Base-by-base conservation (phyloP, 2,329 filamentous ascomycete species). In the Neobulgaria alba region DNA sequence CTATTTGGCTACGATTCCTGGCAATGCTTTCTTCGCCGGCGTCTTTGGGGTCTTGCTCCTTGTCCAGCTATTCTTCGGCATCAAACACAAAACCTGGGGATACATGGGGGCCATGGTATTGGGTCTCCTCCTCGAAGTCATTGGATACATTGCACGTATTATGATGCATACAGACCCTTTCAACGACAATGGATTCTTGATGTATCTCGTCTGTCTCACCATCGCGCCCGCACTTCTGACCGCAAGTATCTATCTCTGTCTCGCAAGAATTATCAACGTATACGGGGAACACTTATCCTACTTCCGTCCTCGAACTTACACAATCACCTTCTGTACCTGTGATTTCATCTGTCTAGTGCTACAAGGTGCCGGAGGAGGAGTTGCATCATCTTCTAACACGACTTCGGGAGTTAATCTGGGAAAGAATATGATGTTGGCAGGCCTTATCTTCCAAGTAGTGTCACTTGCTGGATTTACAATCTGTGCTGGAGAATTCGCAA, bases 321-420 rank as follows among this genome's bases (percentile, higher is more conserved):
- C 75, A 9, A 69, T 69, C 26, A 41, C 57, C 34, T 58, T 58
- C 48, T 54, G 51, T 14, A 68, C 73, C 39, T 71, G 69, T 57
- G 75, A 79, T 57, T 60, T 78, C 15, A 69, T 70, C 36, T 77
- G 72, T 49, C 68, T 79, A 39, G 57, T 76, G 33, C 64, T 79
- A 33, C 75, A 79, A 63, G 75, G 72, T 49, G 66, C 71, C 45
- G 75, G 75, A 39, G 75, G 75, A 18, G 67, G 65, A 17, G 61
- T 79, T 42, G 74, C 75, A 5, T 71, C 73, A 9, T 63, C 64
- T 3, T 70, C 69, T 9, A 37, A 53, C 12, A 43, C 23, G 14
- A 50, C 17, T 7, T 36, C 14, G 48, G 52, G 2, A 45, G 57
- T 10, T 5, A 38, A 54, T 23, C 16, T 50, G 2, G 56, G 55